Evolutionary conservation across 78 protist species (phyloP), one percentile per base, ranked within the genome.

Genomic region (Anaeramoeba flamelloides): DNA sequence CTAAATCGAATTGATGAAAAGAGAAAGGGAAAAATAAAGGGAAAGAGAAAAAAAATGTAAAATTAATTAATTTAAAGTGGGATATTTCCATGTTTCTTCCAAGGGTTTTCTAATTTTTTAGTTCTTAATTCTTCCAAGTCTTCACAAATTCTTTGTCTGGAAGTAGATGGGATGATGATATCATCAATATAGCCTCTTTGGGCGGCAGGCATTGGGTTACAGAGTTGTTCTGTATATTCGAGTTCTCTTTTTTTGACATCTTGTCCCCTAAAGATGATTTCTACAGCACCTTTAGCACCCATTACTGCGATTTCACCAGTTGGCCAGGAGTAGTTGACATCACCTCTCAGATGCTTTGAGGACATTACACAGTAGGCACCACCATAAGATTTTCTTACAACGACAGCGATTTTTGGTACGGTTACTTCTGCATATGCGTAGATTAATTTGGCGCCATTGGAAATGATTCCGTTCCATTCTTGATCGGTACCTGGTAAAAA

Each of bases 381-480:
- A 33, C 98, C 96, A 81, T 93, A 94, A 41, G 95, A 96, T 89
- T 95, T 95, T 81, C 98, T 90, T 1, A 97, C 94, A 92, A 94
- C 94, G 78, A 96, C 94, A 1, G 99, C 91, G 53, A 93, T 53
- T 83, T 91, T 91, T 74, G 99, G 99, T 31, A 95, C 98, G 64
- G 97, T 94, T 3, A 97, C 97, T 79, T 96, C 99, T 33, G 98
- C 97, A 81, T 91, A 96, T 30, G 99, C 99, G 82, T 89, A 94
- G 38, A 96, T 88, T 38, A 96, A 87, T 88, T 96, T 96, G 77
- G 99, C 97, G 75, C 99, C 97, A 77, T 94, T 94, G 77, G 97
- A 88, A 77, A 96, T 96, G 93, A 96, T 94, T 74, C 98, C 98
- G 41, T 74, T 74, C 65, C 76, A 79, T 79, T 85, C 83, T 38